Base-by-base conservation (phyloP, 2,329 filamentous ascomycete species). In the Decorospora gaudefroyi region DNA sequence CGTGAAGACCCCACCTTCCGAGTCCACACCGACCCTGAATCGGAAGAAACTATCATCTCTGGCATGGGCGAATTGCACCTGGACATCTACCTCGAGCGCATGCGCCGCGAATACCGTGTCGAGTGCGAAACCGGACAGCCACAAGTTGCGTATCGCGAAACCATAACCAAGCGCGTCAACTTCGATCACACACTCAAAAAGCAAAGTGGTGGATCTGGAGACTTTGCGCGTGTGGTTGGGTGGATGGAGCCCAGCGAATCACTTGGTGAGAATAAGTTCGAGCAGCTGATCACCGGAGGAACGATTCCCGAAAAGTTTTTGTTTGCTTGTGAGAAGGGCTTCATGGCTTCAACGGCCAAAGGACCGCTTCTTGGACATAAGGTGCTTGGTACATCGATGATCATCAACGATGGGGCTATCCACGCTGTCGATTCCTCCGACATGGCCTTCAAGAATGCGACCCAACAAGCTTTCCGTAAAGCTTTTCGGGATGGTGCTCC, bases 401-500 rank as follows among this genome's bases (percentile, higher is more conserved):
- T 96, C 43, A 82, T 99, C 74, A 95, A 93, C 72, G 93, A 99
- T 62, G 93, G 93, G 72, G 90, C 91, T 17, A 99, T 90, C 8
- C 93, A 99, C 78, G 90, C 95, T 69, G 97, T 93, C 21, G 93
- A 99, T 78, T 97, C 93, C 10, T 95, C 88, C 19, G 93, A 99
- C 81, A 88, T 91, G 78, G 85, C 93, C 9, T 99, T 99, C 83
- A 95, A 87, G 73, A 86, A 86, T 59, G 92, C 93, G 9, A 95
- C 93, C 2, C 90, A 96, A 72, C 88, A 96, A 77, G 93, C 93
- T 17, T 99, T 99, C 85, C 85, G 88, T 60, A 96, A 96, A 75
- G 87, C 90, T 12, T 97, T 99, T 76, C 78, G 80, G 48, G 83
- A 88, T 9, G 89, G 86, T 22, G 82, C 84, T 38, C 91, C 92